phyloP scores from a whole-genome alignment of 192 early-diverging fungal species.

The Podochytrium sp. region DNA sequence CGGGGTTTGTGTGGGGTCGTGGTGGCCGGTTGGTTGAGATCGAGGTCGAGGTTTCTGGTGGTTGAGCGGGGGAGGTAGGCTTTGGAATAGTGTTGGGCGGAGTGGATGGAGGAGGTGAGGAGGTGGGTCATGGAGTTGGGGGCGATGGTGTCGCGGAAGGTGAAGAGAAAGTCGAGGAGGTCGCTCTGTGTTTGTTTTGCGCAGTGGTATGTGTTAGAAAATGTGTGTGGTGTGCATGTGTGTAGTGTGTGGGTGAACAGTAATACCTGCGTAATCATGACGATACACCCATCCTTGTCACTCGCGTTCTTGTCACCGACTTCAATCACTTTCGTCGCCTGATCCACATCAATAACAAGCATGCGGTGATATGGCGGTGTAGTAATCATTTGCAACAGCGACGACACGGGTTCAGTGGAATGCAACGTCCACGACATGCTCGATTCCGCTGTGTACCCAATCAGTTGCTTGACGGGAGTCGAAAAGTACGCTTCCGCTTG shows the following conservation, averaged over 20 bases:
- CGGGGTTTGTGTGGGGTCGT: too few species aligned
- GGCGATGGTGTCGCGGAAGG: conserved; percentile 26
- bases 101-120: conserved; percentile 3
- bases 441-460: conserved; percentile 44
- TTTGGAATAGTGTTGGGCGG: conserved; percentile 15
- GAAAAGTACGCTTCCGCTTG: conserved; percentile 44
- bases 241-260: too few species aligned
- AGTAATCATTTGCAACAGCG: conserved; percentile 45
- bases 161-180: conserved; percentile 34
- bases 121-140: conserved; percentile 15
- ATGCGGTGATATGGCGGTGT: conserved; percentile 45
- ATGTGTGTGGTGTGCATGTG: neutral
- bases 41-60: neutral
- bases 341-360: conserved; percentile 50
- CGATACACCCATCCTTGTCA: neutral
- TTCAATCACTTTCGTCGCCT: conserved; percentile 2
- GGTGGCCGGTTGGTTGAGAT: conserved; percentile 11
- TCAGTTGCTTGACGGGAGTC: conserved; percentile 36
- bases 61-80: neutral
- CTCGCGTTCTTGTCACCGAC: neutral
- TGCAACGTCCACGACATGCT: conserved; percentile 44
- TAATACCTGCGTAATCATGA: conserved; percentile 47
- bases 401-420: conserved; percentile 40
- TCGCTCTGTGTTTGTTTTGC: conserved; percentile 35
- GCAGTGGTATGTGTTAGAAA: neutral